These are phyloP conservation scores for Chloromonas sp. DNA, from an alignment of 163 green algal genomes.

Conservation along the genomic window DNA sequence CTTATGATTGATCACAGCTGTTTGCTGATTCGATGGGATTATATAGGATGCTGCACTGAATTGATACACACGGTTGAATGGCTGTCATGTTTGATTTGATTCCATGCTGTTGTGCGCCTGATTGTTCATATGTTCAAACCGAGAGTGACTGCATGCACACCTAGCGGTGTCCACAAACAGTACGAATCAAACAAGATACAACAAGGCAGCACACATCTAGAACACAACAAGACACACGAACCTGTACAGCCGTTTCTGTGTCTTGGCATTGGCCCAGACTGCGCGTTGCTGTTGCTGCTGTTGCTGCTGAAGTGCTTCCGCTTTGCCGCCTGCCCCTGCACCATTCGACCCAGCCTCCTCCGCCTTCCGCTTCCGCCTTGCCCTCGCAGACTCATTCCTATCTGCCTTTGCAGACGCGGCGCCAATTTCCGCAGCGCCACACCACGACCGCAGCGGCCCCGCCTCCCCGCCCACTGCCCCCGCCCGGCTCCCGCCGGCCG, in stretches of 20 bases:
- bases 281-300: constrained; percentile 7
- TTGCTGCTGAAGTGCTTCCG: background rate
- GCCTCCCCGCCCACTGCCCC: background rate
- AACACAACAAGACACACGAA: background rate
- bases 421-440: background rate
- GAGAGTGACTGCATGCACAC: no score
- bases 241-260: constrained; percentile 41
- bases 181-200: no score
- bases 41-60: no score
- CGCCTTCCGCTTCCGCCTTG: constrained; percentile 49
- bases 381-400: constrained; percentile 33
- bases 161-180: no score
- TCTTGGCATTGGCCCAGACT: constrained; percentile 49
- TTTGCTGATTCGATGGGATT: no score
- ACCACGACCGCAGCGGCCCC: background rate
- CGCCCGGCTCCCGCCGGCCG: no score
- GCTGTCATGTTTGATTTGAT: no score
- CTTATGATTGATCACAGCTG: no score
- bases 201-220: no score
- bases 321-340: constrained; percentile 1
- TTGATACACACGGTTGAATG: no score
- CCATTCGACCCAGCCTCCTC: constrained; percentile 13
- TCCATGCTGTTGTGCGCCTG: no score
- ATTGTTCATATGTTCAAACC: no score
- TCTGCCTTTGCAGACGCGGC: background rate